Conservation (phyloP, 2,329 filamentous ascomycete genomes). For the Arachnopeziza araneosa region DNA sequence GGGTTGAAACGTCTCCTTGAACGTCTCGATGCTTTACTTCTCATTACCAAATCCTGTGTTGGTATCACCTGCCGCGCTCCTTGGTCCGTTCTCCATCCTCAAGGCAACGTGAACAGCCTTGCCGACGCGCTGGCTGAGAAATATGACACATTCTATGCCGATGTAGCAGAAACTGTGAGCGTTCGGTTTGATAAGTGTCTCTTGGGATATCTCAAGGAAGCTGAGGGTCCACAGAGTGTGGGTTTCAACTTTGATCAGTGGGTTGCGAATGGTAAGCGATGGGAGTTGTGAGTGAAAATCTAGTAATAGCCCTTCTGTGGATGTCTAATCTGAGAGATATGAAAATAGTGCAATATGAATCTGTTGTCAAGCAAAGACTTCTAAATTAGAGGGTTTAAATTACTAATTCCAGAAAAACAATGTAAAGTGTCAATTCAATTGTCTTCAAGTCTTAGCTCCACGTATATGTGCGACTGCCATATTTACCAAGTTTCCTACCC, state of each 20-base stretch:
- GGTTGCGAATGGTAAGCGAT: not conserved
- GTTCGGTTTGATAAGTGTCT: constrained; percentile 49
- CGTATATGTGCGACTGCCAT: too few relatives aligned
- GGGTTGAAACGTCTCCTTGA: constrained; percentile 27
- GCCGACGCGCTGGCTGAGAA: constrained; percentile 41
- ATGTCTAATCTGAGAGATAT: too few relatives aligned
- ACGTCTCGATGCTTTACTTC: constrained; percentile 52
- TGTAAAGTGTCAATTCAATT: too few relatives aligned
- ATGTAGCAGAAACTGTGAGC: constrained; percentile 7
- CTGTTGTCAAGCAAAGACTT: too few relatives aligned
- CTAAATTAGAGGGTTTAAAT: too few relatives aligned
- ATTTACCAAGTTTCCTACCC: too few relatives aligned
- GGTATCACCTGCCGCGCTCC: constrained; percentile 47
- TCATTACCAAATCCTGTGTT: constrained; percentile 57
- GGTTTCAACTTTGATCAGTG: not conserved
- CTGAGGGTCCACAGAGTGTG: constrained; percentile 45
- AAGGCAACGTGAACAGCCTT: constrained; percentile 44
- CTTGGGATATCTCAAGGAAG: constrained; percentile 48
- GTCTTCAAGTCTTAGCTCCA: too few relatives aligned
- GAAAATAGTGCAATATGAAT: too few relatives aligned
- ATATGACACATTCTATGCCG: constrained; percentile 50
- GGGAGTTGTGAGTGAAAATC: not conserved
- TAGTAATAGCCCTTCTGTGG: too few relatives aligned
- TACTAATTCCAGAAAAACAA: too few relatives aligned
- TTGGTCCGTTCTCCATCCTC: constrained; percentile 52